Percentiles rank a stretch among this genome's conserved stretches.
Evolutionary conservation across 139 green algal genomes (phyloP).

Genomic region (Eudorina sp.): DNA sequence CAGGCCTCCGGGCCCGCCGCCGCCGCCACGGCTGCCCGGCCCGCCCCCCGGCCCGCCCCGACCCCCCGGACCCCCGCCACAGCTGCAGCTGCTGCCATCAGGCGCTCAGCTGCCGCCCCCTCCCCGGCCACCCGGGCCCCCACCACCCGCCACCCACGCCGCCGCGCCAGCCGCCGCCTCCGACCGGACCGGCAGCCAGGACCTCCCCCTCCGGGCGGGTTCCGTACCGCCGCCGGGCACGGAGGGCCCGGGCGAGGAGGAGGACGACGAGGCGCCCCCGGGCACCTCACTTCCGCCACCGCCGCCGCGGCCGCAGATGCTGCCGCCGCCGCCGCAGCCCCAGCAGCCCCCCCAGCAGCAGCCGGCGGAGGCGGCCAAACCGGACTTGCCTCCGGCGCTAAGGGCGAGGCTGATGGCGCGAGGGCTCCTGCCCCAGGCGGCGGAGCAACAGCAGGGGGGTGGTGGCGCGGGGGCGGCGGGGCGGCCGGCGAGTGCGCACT

Average conservation of each 20-base stretch:
- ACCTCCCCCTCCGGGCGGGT: not conserved
- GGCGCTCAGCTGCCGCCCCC: not conserved
- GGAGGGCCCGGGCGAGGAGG: not conserved
- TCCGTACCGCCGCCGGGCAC: constrained; percentile 13
- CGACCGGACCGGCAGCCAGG: not conserved
- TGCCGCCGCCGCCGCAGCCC: not conserved
- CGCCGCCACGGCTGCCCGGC: not conserved
- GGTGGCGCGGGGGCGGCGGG: too few relatives aligned
- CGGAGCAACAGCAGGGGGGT: constrained; percentile 3
- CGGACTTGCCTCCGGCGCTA: constrained; percentile 74
- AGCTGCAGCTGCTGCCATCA: not conserved
- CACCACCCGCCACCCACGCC: not conserved
- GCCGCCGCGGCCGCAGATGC: too few relatives aligned
- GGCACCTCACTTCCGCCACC: constrained; percentile 37
- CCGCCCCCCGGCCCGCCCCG: constrained; percentile 34
- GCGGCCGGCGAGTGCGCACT: constrained; percentile 3
- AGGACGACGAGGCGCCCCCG: constrained; percentile 38
- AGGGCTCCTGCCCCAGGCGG: constrained; percentile 65
- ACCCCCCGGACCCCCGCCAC: constrained; percentile 36
- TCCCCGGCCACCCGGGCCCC: not conserved
- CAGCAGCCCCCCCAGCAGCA: constrained; percentile 1
- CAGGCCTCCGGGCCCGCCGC: constrained; percentile 15
- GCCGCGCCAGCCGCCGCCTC: constrained; percentile 33
- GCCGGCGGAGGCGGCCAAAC: constrained; percentile 12
- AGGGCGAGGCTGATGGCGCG: constrained; percentile 65